Base-by-base conservation (phyloP, 2,329 filamentous ascomycete species). In the Zasmidium angulare region DNA sequence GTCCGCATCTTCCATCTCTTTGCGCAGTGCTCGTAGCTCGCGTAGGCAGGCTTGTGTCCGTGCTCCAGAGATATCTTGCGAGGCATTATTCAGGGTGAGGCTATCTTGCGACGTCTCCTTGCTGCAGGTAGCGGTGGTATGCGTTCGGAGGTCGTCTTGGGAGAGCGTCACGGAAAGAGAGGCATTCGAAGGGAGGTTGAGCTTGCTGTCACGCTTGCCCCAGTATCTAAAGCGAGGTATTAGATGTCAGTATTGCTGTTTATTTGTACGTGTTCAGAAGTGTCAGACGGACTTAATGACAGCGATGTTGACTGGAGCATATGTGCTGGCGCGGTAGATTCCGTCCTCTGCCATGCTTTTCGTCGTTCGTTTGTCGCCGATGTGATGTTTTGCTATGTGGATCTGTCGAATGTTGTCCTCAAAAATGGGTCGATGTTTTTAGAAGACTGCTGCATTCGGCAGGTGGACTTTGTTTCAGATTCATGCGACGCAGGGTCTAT, bases 101-200 rank as follows among this genome's bases (percentile, higher is more conserved):
- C 83, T 86, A 76, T 97, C 84, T 64, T 81, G 74, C 36, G 81
- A 73, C 81, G 89, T 97, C 62, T 82, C 76, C 62, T 86, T 76
- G 55, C 91, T 95, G 84, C 91, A 96, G 48, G 93, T 92, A 64
- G 95, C 95, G 55, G 96, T 98, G 50, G 95, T 99, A 75, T 97
- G 89, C 58, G 95, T 97, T 74, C 93, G 91, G 64, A 99, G 87
- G 73, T 97, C 93, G 75, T 86, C 83, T 79, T 99, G 95, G 53
- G 92, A 95, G 70, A 99, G 89, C 57, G 95, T 99, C 59, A 99
- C 93, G 64, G 91, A 96, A 72, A 99, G 87, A 66, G 95, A 99
- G 66, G 91, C 96, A 82, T 99, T 99, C 74, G 95, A 98, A 36
- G 95, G 95, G 58, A 98, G 89, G 78, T 99, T 99, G 46, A 66